These are phyloP conservation scores for Triticum timopheevii DNA, from an alignment of 176 grass and related monocot genomes.

Conservation along the genomic window DNA sequence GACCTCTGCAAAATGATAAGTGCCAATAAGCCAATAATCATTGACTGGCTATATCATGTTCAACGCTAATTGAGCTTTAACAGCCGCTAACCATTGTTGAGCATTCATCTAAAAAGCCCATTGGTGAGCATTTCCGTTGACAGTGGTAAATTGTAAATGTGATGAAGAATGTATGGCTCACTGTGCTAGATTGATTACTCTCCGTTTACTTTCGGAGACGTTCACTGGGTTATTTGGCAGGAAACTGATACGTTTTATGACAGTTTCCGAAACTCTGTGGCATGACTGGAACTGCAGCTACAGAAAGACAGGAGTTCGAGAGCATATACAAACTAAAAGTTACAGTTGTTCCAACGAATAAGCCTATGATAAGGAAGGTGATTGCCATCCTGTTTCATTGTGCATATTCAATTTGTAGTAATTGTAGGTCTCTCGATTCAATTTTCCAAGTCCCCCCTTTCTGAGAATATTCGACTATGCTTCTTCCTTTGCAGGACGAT, in stretches of 20 bases:
- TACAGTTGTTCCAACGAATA: slow-evolving; percentile 95
- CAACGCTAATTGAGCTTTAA: background rate
- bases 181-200: slow-evolving; percentile 30
- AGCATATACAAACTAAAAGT: slow-evolving; percentile 99
- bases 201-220: slow-evolving; percentile 8
- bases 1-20: slow-evolving; percentile 7
- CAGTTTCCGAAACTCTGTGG: slow-evolving; percentile 98
- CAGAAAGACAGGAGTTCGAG: slow-evolving; percentile 84
- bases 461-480: background rate
- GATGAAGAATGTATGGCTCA: slow-evolving; percentile 2
- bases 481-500: slow-evolving; percentile 67
- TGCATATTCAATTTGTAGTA: background rate
- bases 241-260: slow-evolving; percentile 29
- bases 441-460: background rate
- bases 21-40: background rate
- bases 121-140: slow-evolving; percentile 17
- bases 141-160: slow-evolving; percentile 17
- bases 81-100: slow-evolving; percentile 3
- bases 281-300: slow-evolving; percentile 98
- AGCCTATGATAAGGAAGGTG: slow-evolving; percentile 98
- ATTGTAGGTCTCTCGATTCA: background rate
- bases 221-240: slow-evolving; percentile 12
- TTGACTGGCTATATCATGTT: background rate
- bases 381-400: slow-evolving; percentile 7
- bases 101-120: background rate